phyloP scores from a whole-genome alignment of 2,329 filamentous ascomycete species.

The Colletotrichum sojae region DNA sequence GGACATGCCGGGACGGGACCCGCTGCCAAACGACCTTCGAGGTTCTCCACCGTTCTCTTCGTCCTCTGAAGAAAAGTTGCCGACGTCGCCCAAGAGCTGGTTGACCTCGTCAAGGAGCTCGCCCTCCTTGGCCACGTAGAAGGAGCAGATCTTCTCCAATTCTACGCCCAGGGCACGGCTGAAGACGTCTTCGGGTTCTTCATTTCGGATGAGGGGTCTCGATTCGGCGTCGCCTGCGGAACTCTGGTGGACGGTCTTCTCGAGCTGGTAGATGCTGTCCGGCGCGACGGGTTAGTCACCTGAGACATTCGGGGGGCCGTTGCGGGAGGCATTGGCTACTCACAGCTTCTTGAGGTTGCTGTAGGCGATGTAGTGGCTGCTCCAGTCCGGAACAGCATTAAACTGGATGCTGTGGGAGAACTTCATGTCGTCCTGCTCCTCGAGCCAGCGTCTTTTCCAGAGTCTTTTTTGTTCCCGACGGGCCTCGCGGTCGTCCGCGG shows the following conservation, averaged over 20 bases:
- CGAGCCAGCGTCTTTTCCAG: slow-evolving; percentile 79
- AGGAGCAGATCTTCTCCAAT: slow-evolving; percentile 92
- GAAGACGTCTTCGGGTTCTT: slow-evolving; percentile 87
- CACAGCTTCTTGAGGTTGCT: slow-evolving; percentile 99
- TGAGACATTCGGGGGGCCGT: background rate
- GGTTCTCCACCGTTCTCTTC: slow-evolving; percentile 40
- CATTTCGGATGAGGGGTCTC: slow-evolving; percentile 81
- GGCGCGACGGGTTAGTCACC: slow-evolving; percentile 18
- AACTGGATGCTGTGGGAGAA: slow-evolving; percentile 99
- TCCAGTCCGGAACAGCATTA: slow-evolving; percentile 99
- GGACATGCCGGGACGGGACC: slow-evolving; percentile 43
- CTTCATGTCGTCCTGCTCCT: slow-evolving; percentile 92
- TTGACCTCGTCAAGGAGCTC: slow-evolving; percentile 88
- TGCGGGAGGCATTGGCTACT: slow-evolving; percentile 51
- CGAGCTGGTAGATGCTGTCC: slow-evolving; percentile 90
- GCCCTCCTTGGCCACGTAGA: slow-evolving; percentile 90
- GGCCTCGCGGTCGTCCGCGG: slow-evolving; percentile 50
- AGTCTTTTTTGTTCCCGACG: slow-evolving; percentile 62
- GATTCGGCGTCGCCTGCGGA: slow-evolving; percentile 81
- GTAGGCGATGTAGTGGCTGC: slow-evolving; percentile 96
- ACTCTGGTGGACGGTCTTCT: slow-evolving; percentile 82
- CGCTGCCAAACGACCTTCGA: slow-evolving; percentile 42
- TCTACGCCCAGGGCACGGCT: slow-evolving; percentile 86
- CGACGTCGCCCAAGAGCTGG: slow-evolving; percentile 81
- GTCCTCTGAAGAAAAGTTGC: slow-evolving; percentile 70